Conservation (phyloP, 2,329 filamentous ascomycete species). For the Exophiala calicioides region DNA sequence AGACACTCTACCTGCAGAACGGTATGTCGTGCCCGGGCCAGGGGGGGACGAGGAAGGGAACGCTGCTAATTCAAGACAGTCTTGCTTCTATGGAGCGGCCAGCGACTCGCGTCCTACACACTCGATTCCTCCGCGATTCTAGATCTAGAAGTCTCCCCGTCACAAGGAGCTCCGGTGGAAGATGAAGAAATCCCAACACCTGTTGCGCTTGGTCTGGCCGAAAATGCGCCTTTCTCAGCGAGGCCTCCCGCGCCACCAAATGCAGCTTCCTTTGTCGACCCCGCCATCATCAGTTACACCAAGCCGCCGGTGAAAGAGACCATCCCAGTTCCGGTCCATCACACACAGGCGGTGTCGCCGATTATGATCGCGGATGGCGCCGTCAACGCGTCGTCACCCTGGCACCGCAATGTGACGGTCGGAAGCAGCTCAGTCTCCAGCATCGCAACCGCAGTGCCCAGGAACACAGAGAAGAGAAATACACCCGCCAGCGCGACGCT, state of each 20-base stretch:
- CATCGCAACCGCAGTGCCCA: slow-evolving; percentile 25
- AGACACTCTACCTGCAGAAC: slow-evolving; percentile 69
- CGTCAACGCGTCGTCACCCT: slow-evolving; percentile 24
- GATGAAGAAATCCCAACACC: slow-evolving; percentile 25
- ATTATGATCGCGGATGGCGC: slow-evolving; percentile 37
- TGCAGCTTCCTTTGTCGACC: slow-evolving; percentile 65
- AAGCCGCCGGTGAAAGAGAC: slow-evolving; percentile 31
- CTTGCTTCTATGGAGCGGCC: slow-evolving; percentile 52
- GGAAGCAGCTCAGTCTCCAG: slow-evolving; percentile 30
- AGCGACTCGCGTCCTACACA: slow-evolving; percentile 54
- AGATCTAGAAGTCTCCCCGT: slow-evolving; percentile 56
- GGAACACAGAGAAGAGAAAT: slow-evolving; percentile 30
- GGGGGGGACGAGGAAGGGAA: slow-evolving; percentile 31
- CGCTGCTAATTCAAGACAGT: slow-evolving; percentile 43
- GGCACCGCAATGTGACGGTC: slow-evolving; percentile 13
- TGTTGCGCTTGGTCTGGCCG: slow-evolving; percentile 8
- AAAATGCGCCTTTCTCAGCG: slow-evolving; percentile 9
- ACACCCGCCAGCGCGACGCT: slow-evolving; percentile 42
- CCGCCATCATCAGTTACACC: slow-evolving; percentile 74
- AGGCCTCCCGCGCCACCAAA: slow-evolving; percentile 22
- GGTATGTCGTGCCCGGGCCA: slow-evolving; percentile 53
- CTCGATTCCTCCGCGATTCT: slow-evolving; percentile 61
- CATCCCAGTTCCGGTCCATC: slow-evolving; percentile 17
- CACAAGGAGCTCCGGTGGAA: slow-evolving; percentile 27
- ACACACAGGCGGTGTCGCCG: slow-evolving; percentile 30